Conservation (phyloP, 345 rosid species). For the Moricandia arvensis region DNA sequence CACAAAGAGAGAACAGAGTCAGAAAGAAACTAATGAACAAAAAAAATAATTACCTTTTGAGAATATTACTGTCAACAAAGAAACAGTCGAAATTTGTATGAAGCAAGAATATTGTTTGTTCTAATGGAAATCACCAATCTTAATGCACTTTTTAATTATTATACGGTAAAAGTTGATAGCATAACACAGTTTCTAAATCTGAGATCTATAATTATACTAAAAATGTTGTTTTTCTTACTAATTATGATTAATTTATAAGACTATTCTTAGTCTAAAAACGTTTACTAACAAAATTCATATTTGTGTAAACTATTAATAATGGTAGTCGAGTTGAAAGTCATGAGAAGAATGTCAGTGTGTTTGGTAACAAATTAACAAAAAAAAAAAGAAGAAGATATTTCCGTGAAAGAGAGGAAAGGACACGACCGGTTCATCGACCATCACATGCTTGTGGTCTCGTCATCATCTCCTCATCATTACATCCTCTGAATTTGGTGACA, state of each 20-base stretch:
- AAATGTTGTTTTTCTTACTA: no score
- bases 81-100: not conserved
- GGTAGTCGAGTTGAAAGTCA: not conserved
- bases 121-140: not conserved
- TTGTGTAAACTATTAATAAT: not conserved
- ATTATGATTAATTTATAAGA: no score
- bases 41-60: not conserved
- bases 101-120: not conserved
- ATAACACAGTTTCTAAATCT: no score
- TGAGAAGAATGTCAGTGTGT: not conserved
- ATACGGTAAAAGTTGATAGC: no score
- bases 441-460: not conserved
- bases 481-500: not conserved
- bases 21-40: not conserved
- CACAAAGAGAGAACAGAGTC: not conserved
- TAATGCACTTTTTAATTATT: no score
- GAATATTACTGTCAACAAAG: not conserved
- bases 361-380: not conserved
- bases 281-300: not conserved
- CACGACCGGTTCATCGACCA: not conserved
- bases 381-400: not conserved
- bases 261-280: not conserved
- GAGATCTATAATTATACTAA: no score
- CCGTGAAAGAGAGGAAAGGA: not conserved
- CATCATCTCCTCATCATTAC: not conserved